phyloP scores from a whole-genome alignment of 805 yeast genomes.

The Ogataea philodendri region DNA sequence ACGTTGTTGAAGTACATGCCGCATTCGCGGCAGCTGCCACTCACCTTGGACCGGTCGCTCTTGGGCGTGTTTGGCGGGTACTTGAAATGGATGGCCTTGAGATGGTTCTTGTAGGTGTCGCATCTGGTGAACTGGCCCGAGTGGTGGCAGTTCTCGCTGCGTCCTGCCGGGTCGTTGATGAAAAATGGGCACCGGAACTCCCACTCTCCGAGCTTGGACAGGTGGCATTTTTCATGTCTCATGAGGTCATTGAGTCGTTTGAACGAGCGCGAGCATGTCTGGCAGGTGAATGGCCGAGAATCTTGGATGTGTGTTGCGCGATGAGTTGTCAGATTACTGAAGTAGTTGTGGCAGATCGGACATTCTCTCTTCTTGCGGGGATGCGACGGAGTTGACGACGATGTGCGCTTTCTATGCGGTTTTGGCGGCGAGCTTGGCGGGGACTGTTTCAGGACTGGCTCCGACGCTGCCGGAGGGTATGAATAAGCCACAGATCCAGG shows the following conservation, averaged over 20 bases:
- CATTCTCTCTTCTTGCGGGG: conserved; percentile 38
- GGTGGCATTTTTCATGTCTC: conserved; percentile 82
- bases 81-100: conserved; percentile 84
- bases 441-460: no score
- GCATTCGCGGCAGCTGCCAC: conserved; percentile 80
- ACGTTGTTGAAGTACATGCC: conserved; percentile 62
- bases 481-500: neutral
- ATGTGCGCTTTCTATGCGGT: conserved; percentile 4
- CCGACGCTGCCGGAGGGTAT: no score
- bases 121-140: conserved; percentile 86
- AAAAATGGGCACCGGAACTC: conserved; percentile 82
- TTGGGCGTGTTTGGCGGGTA: conserved; percentile 87
- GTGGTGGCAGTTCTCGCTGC: conserved; percentile 54
- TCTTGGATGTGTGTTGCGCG: conserved; percentile 74
- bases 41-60: conserved; percentile 62
- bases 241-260: conserved; percentile 84
- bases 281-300: conserved; percentile 74
- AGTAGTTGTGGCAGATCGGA: conserved; percentile 44
- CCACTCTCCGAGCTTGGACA: conserved; percentile 68
- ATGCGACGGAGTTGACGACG: conserved; percentile 12
- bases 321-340: conserved; percentile 81
- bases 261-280: conserved; percentile 78
- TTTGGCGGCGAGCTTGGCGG: conserved; percentile 4
- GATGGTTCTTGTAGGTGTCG: conserved; percentile 88
- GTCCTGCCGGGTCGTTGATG: conserved; percentile 35